phyloP scores from a whole-genome alignment of 768 basidiomycete species.

The Asterophora lycoperdoides region DNA sequence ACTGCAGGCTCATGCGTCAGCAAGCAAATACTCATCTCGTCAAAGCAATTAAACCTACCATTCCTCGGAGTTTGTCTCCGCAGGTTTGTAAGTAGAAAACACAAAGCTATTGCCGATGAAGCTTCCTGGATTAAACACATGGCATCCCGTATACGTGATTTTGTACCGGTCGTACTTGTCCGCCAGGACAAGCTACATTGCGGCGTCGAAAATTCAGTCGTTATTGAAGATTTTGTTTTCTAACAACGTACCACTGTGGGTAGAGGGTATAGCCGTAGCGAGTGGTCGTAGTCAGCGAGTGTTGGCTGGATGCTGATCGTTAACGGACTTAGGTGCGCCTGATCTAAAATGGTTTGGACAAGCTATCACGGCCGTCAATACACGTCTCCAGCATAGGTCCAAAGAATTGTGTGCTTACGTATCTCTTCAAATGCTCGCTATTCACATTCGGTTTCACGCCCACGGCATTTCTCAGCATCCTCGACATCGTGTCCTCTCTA shows the following conservation, averaged over 20 bases:
- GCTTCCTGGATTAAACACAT: slow-evolving; percentile 96
- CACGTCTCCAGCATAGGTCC: neutral
- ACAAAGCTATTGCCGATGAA: slow-evolving; percentile 79
- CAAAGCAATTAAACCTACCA: slow-evolving; percentile 41
- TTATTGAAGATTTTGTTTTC: neutral
- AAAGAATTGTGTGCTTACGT: slow-evolving; percentile 46
- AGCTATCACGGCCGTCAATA: slow-evolving; percentile 44
- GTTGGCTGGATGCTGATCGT: slow-evolving; percentile 82
- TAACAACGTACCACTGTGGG: slow-evolving; percentile 73
- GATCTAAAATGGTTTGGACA: slow-evolving; percentile 95
- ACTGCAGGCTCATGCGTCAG: slow-evolving; percentile 16
- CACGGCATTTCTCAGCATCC: slow-evolving; percentile 89
- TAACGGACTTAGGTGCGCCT: slow-evolving; percentile 89
- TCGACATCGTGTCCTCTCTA: slow-evolving; percentile 88
- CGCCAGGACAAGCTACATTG: slow-evolving; percentile 75
- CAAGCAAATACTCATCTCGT: neutral
- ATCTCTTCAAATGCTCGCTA: slow-evolving; percentile 82
- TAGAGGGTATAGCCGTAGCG: slow-evolving; percentile 88
- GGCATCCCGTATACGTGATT: slow-evolving; percentile 95
- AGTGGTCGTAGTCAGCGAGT: slow-evolving; percentile 86
- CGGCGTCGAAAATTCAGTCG: neutral
- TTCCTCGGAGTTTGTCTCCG: slow-evolving; percentile 80
- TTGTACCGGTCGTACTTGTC: slow-evolving; percentile 97
- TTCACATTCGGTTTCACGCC: slow-evolving; percentile 78
- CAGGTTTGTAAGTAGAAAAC: slow-evolving; percentile 90